A percentile compares a stretch with the other conserved stretches of the same genome.
Conservation (phyloP, 768 basidiomycete genomes). For the Crucibulum laeve region DNA sequence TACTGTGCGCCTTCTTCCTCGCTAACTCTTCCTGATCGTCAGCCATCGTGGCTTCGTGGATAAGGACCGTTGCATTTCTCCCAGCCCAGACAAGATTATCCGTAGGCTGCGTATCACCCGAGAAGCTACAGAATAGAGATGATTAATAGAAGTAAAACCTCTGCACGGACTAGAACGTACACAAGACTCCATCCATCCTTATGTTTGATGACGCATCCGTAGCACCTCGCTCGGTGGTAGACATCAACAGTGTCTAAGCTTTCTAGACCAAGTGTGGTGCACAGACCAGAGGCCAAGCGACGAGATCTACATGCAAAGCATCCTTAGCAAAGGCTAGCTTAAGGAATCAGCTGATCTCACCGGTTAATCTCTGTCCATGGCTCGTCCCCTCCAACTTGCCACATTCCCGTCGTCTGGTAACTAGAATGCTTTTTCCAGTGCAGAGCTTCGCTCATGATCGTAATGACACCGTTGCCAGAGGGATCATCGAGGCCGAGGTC, state of each 20-base stretch:
- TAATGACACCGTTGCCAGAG: slow-evolving; percentile 47
- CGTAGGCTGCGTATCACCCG: slow-evolving; percentile 86
- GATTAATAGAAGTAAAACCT: slow-evolving; percentile 16
- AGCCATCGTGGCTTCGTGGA: slow-evolving; percentile 93
- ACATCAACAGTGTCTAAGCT: slow-evolving; percentile 70
- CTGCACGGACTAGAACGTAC: slow-evolving; percentile 54
- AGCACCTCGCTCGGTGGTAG: slow-evolving; percentile 66
- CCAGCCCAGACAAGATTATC: slow-evolving; percentile 64
- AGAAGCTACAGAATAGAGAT: slow-evolving; percentile 56
- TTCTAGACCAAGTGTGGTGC: slow-evolving; percentile 49
- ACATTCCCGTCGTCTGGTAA: slow-evolving; percentile 34
- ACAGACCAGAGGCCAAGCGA: slow-evolving; percentile 38
- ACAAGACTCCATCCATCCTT: slow-evolving; percentile 72
- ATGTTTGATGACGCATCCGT: slow-evolving; percentile 67
- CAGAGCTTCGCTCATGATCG: slow-evolving; percentile 51
- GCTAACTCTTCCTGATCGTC: slow-evolving; percentile 80
- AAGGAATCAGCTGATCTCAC: slow-evolving; percentile 18
- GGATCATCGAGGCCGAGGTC: slow-evolving; percentile 56
- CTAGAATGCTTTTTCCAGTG: slow-evolving; percentile 36
- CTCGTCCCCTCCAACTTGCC: slow-evolving; percentile 39
- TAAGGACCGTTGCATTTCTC: slow-evolving; percentile 67
- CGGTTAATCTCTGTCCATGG: slow-evolving; percentile 38
- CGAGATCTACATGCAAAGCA: slow-evolving; percentile 33
- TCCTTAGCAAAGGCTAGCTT: neutral
- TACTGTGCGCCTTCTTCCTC: slow-evolving; percentile 77